Evolutionary conservation across 139 green algal genomes (phyloP).

Genomic region (Chlorella sp.): DNA sequence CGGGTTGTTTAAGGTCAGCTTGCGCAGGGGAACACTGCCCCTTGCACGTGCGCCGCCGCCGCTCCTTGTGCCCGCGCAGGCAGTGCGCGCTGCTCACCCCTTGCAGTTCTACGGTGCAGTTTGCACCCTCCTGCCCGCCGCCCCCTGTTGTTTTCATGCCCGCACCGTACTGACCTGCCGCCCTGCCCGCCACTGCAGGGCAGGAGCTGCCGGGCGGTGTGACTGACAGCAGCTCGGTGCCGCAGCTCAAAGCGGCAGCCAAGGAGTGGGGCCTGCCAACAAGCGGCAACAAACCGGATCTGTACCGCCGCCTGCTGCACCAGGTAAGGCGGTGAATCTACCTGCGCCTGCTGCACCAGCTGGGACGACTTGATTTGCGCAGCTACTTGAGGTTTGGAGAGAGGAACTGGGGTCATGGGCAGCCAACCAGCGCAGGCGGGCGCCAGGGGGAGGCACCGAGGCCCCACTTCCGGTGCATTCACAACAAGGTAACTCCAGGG

Average conservation of each 20-base stretch:
- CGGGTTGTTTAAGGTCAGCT: too few relatives aligned
- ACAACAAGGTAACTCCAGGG: too few relatives aligned
- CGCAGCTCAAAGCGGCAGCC: slow-evolving; percentile 3
- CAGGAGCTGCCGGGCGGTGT: background rate
- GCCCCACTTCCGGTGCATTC: too few relatives aligned
- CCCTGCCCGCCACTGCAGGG: background rate
- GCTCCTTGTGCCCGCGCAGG: background rate
- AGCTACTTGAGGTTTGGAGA: too few relatives aligned
- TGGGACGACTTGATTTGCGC: too few relatives aligned
- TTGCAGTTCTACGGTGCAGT: too few relatives aligned
- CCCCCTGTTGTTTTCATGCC: background rate
- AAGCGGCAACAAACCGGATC: background rate
- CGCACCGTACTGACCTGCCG: background rate
- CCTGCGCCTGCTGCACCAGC: background rate
- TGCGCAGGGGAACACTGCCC: background rate
- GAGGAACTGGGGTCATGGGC: too few relatives aligned
- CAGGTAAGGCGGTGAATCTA: background rate
- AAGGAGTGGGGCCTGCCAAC: slow-evolving; percentile 16
- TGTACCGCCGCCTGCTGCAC: slow-evolving; percentile 4
- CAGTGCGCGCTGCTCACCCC: background rate
- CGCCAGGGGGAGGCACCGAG: too few relatives aligned
- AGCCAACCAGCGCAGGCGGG: too few relatives aligned
- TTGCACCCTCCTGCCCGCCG: too few relatives aligned
- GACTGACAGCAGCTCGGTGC: background rate
- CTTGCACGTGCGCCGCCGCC: background rate